Evolutionary conservation across 306 rosid genomes (phyloP).

Genomic region (Hippophae rhamnoides): DNA sequence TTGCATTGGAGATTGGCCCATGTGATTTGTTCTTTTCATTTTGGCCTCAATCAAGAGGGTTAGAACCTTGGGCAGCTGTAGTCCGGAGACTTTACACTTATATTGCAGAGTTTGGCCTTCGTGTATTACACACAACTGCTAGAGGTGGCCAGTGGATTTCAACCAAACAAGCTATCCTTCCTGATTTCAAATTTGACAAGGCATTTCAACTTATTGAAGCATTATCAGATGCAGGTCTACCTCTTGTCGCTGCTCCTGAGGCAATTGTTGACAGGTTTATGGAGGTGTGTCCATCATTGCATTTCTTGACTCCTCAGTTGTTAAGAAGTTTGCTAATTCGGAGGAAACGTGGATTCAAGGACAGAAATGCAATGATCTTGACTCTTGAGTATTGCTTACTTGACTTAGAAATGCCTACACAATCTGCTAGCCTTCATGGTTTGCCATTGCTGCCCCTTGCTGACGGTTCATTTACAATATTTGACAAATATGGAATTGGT

Average conservation of each 20-base stretch:
- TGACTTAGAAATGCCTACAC: conserved; percentile 58
- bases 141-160: conserved; percentile 97
- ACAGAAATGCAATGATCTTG: conserved; percentile 66
- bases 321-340: conserved; percentile 65
- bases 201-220: conserved; percentile 59
- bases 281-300: conserved; percentile 76
- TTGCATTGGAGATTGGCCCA: conserved; percentile 79
- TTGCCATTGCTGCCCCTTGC: conserved; percentile 83
- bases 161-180: conserved; percentile 79
- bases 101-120: conserved; percentile 63
- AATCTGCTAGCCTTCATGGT: conserved; percentile 58
- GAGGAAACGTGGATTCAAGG: conserved; percentile 81
- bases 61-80: conserved; percentile 87
- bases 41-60: conserved; percentile 69
- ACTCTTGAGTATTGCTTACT: conserved; percentile 89
- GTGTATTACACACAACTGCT: conserved; percentile 74
- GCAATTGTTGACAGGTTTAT: conserved; percentile 64
- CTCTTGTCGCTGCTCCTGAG: conserved; percentile 57
- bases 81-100: conserved; percentile 58
- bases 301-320: conserved; percentile 77
- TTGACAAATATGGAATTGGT: conserved; percentile 68
- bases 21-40: conserved; percentile 76
- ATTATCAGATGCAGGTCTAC: conserved; percentile 69
- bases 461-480: conserved; percentile 65
- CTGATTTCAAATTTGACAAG: conserved; percentile 74